phyloP scores from a whole-genome alignment of 345 rosid genomes.

The Citrus unshiu region DNA sequence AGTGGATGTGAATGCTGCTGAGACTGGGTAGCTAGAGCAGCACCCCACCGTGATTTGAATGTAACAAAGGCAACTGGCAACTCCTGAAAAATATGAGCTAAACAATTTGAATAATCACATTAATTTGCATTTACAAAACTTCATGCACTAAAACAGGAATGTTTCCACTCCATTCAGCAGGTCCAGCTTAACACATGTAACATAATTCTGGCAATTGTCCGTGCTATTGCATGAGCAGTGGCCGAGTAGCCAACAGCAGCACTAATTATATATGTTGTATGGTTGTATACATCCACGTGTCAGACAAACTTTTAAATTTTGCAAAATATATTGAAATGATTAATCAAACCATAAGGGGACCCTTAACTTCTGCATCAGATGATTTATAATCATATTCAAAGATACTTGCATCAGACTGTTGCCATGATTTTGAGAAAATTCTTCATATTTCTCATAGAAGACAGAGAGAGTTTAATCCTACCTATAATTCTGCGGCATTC shows the following conservation, averaged over 20 bases:
- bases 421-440: not conserved
- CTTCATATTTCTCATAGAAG: not conserved
- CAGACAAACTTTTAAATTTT: not conserved
- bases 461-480: not conserved
- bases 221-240: not conserved
- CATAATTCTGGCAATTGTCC: not conserved
- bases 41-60: constrained; percentile 69
- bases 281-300: not conserved
- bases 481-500: not conserved
- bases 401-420: not conserved
- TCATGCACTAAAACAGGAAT: not conserved
- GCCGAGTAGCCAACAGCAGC: not conserved
- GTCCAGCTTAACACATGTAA: not conserved
- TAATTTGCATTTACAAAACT: not conserved
- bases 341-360: not conserved
- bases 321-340: not conserved
- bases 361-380: not conserved
- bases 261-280: not conserved
- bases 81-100: constrained; percentile 42
- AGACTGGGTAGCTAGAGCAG: constrained; percentile 72
- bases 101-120: not conserved
- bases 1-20: constrained; percentile 86
- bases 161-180: not conserved
- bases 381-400: not conserved
- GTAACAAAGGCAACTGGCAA: constrained; percentile 79